Percentiles rank a stretch among this genome's conserved stretches.
These are phyloP conservation scores for Globisporangium alternatum DNA, from an alignment of 352 stramenopile species.

Conservation along the genomic window DNA sequence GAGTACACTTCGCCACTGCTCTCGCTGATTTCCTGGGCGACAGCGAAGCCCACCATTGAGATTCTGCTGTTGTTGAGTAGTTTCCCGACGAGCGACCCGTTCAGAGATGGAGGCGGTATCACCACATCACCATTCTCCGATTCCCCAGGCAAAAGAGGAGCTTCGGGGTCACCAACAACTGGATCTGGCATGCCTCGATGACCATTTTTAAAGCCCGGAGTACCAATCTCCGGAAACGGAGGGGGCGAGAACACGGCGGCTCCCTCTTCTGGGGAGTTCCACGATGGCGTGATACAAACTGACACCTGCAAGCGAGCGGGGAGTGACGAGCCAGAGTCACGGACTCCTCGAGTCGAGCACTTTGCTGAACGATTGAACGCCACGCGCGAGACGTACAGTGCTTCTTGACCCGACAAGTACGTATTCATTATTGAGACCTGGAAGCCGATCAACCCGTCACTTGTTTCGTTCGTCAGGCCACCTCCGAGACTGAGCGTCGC, in stretches of 20 bases:
- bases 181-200: background rate
- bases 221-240: background rate
- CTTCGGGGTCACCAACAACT: background rate
- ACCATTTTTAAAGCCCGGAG: background rate
- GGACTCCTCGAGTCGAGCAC: background rate
- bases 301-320: background rate
- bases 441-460: background rate
- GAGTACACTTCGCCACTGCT: constrained; percentile 15
- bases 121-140: background rate
- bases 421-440: background rate
- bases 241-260: no score
- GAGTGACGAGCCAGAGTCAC: background rate
- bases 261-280: background rate
- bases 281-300: constrained; percentile 1
- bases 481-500: constrained; percentile 12
- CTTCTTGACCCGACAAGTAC: background rate
- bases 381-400: background rate
- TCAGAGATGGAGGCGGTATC: background rate
- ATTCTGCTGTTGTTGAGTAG: constrained; percentile 9
- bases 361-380: constrained; percentile 10
- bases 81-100: constrained; percentile 6
- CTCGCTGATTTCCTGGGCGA: background rate
- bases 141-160: background rate
- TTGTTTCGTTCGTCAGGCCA: background rate
- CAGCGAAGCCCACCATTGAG: constrained; percentile 11